Conservation (phyloP, 208 protist species). For the Phytomonas sp. region DNA sequence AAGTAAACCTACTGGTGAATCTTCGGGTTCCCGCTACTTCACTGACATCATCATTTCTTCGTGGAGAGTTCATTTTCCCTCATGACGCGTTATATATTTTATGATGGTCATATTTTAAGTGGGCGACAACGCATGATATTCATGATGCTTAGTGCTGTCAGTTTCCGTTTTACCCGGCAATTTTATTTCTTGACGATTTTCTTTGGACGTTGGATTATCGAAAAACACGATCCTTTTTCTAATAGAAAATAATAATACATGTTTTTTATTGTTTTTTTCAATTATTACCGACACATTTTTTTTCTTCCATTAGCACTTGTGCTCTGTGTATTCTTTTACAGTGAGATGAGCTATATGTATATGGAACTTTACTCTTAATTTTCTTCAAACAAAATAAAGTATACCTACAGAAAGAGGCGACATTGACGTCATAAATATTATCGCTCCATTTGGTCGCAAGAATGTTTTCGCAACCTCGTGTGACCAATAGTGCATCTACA, state of each 20-base stretch:
- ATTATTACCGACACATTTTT: too few relatives aligned
- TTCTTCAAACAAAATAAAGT: not conserved
- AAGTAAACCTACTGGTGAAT: not conserved
- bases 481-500: conserved; percentile 7
- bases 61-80: not conserved
- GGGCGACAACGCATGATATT: not conserved
- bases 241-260: too few relatives aligned
- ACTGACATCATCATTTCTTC: not conserved
- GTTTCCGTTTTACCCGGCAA: not conserved
- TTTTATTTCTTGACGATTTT: not conserved
- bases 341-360: not conserved
- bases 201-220: too few relatives aligned
- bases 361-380: not conserved
- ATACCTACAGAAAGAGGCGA: not conserved
- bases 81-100: not conserved
- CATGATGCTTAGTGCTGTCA: not conserved
- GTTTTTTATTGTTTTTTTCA: too few relatives aligned
- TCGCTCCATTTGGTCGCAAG: not conserved
- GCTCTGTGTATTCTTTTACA: not conserved
- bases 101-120: not conserved
- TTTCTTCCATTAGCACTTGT: too few relatives aligned
- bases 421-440: not conserved
- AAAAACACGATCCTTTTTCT: too few relatives aligned
- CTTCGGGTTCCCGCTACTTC: not conserved
- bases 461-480: not conserved